A percentile compares a stretch with the other conserved stretches of the same genome.
Conservation (phyloP, 768 basidiomycete genomes). For the Pleurotus tuber-regium region DNA sequence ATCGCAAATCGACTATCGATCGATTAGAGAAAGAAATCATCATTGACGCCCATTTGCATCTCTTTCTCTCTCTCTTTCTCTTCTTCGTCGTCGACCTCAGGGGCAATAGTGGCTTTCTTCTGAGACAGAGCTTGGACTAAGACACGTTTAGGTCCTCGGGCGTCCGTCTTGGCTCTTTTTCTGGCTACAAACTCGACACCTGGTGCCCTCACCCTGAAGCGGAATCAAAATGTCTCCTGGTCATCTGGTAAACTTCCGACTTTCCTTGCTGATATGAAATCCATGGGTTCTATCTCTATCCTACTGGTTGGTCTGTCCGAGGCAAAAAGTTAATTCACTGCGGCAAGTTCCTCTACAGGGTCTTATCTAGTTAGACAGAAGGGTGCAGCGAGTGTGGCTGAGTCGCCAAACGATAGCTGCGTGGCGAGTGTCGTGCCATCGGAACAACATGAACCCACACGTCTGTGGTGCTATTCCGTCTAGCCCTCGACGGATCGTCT, state of each 20-base stretch:
- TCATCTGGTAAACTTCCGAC: neutral
- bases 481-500: conserved; percentile 2
- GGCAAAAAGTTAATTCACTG: conserved; percentile 7
- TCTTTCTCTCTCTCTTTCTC: conserved; percentile 1
- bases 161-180: neutral
- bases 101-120: too few species aligned
- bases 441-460: conserved; percentile 2
- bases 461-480: conserved; percentile 2
- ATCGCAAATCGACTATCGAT: conserved; percentile 9
- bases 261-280: conserved; percentile 7
- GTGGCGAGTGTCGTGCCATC: neutral
- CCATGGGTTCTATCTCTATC: neutral
- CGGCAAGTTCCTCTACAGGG: conserved; percentile 2
- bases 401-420: neutral
- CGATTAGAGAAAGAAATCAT: neutral
- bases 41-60: neutral
- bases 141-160: too few species aligned
- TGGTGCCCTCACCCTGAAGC: neutral
- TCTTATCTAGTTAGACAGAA: neutral
- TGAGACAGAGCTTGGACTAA: too few species aligned
- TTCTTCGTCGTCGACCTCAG: neutral
- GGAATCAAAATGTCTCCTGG: conserved; percentile 2
- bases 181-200: conserved; percentile 2
- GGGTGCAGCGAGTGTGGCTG: conserved; percentile 6
- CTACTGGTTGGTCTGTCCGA: conserved; percentile 8